Base-by-base conservation (phyloP, 2,329 filamentous ascomycete genomes). In the Botryotinia narcissicola region DNA sequence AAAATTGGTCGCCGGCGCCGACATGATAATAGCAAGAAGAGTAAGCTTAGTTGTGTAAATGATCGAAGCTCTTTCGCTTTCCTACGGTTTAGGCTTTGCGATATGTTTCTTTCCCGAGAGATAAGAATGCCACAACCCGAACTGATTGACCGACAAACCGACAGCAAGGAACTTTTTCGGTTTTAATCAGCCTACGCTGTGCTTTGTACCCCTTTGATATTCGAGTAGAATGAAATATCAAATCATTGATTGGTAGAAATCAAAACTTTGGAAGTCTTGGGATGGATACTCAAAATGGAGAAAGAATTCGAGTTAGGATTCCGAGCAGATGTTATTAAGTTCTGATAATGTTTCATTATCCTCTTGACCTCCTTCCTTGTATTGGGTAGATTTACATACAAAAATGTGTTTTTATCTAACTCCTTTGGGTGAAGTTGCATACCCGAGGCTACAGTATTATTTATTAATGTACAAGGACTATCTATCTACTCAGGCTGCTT, bases 11-110 rank as follows among this genome's bases (percentile, higher is more conserved):
- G 59, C 54, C 16, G 67, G 37, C 67, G 70, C 46, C 37, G 70
- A 72, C 70, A 72, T 72, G 14, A 54, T 68, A 59, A 70, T 32
- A 57, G 48, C 16, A 57, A 29, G 29, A 61, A 66, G 67, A 68
- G 22, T 57, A 69, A 67, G 69, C 69, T 73, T 37, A 72, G 75
- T 76, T 63, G 46, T 71, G 46, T 60, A 66, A 54, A 72, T 59
- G 71, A 71, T 74, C 63, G 54, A 60, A 73, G 72, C 63, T 63
- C 70, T 18, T 68, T 72, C 70, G 70, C 46, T 72, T 72, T 72
- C 70, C 70, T 32, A 69, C 76, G 76, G 75, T 69, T 77, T 77
- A 77, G 75, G 75, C 73, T 71, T 57, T 64, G 57, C 60, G 61
- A 57, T 48, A 54, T 54, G 48, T 51, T 51, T 51, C 46, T 32